These are phyloP conservation scores for Populus tremula DNA, from an alignment of 345 rosid species.

Conservation along the genomic window DNA sequence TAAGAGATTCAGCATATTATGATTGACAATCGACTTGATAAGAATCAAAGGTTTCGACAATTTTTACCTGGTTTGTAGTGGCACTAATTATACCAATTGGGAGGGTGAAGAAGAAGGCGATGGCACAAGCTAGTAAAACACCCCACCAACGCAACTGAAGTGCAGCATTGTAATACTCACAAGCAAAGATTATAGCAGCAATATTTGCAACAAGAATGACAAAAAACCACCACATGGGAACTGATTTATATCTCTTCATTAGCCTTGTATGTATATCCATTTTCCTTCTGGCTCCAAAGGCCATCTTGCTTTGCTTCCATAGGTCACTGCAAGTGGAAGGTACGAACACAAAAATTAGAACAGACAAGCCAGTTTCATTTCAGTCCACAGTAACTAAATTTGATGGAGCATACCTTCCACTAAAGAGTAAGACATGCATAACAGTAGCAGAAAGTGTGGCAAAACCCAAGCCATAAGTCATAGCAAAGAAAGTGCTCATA, in stretches of 20 bases:
- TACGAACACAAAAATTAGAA: no score
- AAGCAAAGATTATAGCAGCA: slow-evolving; percentile 49
- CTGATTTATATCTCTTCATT: no score
- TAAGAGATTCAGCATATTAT: neutral
- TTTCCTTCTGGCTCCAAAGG: no score
- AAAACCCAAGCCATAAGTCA: slow-evolving; percentile 78
- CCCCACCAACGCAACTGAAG: slow-evolving; percentile 97
- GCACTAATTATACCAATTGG: slow-evolving; percentile 73
- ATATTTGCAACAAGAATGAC: slow-evolving; percentile 51
- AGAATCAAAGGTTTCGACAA: neutral
- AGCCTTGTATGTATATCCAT: no score
- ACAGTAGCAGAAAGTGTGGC: slow-evolving; percentile 67
- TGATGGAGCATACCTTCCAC: slow-evolving; percentile 14
- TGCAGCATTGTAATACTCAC: slow-evolving; percentile 55
- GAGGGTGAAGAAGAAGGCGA: slow-evolving; percentile 72
- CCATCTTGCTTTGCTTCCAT: no score
- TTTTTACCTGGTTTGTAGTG: slow-evolving; percentile 64
- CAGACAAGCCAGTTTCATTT: slow-evolving; percentile 47
- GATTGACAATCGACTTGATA: no score
- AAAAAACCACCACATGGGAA: slow-evolving; percentile 13
- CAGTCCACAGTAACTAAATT: slow-evolving; percentile 39
- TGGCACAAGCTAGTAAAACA: slow-evolving; percentile 73
- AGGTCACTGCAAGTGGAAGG: slow-evolving; percentile 51
- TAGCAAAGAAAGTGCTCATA: slow-evolving; percentile 70
- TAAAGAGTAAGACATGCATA: slow-evolving; percentile 63